A percentile compares a stretch with the other conserved stretches of the same genome.
Conservation (phyloP, 2,329 filamentous ascomycete species). For the Colletotrichum sp. region DNA sequence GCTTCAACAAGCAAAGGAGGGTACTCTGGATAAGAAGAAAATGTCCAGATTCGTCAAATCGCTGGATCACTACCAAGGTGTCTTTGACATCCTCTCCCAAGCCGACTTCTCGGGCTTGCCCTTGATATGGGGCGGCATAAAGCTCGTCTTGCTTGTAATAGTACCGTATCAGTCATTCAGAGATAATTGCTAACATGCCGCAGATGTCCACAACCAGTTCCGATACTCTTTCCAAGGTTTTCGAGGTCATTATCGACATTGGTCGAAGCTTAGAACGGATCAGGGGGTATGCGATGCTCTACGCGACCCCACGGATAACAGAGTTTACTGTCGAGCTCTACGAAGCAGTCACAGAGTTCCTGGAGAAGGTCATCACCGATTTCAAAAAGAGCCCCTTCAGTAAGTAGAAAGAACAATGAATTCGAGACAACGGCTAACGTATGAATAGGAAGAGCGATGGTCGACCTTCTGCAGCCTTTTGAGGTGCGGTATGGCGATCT, state of each 20-base stretch:
- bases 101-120: slow-evolving; percentile 28
- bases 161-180: not conserved
- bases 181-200: not conserved
- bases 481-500: slow-evolving; percentile 23
- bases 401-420: not conserved
- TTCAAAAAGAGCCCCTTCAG: slow-evolving; percentile 20
- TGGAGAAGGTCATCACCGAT: slow-evolving; percentile 25
- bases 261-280: slow-evolving; percentile 28
- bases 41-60: slow-evolving; percentile 25
- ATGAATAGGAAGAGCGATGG: not conserved
- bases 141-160: slow-evolving; percentile 19
- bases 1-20: slow-evolving; percentile 14
- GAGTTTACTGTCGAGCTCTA: slow-evolving; percentile 30
- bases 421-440: not conserved
- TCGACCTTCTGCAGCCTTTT: slow-evolving; percentile 18
- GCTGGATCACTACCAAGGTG: slow-evolving; percentile 26
- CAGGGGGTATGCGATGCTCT: slow-evolving; percentile 25
- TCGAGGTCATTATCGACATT: slow-evolving; percentile 30
- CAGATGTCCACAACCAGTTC: slow-evolving; percentile 29
- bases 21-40: slow-evolving; percentile 20
- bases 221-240: slow-evolving; percentile 26
- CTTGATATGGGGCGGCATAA: slow-evolving; percentile 29
- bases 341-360: slow-evolving; percentile 28
- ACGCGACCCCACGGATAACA: slow-evolving; percentile 28
- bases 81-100: slow-evolving; percentile 31